Base-by-base conservation (phyloP, 1,284 basidiomycete species). In the Bjerkandera adusta region DNA sequence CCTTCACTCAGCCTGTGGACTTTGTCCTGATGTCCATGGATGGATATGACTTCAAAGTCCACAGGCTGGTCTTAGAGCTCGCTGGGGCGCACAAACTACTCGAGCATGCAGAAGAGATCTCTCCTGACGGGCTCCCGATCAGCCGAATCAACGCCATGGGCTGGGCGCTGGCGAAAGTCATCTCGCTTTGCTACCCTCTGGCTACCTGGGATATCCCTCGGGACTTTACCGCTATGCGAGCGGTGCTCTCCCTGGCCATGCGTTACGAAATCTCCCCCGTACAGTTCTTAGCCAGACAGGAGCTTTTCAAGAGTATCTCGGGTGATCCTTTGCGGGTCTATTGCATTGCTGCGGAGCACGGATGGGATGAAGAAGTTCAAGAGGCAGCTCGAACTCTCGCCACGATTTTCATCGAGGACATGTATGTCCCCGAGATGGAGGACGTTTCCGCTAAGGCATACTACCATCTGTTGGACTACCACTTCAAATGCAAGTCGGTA, bases 391-490 rank as follows among this genome's bases (percentile, higher is more conserved):
- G 36, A 15, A 13, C 25, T 3, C 27, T 52, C 11, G 27, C 39
- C n/a, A 36, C 36, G 20, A 10, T 5, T 12, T n/a, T 22, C 26
- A 22, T 46, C 30, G 47, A 42, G 10, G 35, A 36, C 27, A 24
- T n/a, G n/a, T 45, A 44, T 25, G 35, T 45, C 13, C 40, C 44
- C 12, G 45, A 49, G 34, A 45, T 50, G 47, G 45, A 47, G 39
- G 24, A 34, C 16, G 34, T 26, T 12, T 10, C 30, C 15, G 45
- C 45, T 5, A 22, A 24, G 16, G 30, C 37, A n/a, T 47, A 47
- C 32, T 41, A 27, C 24, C 36, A 36, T 8, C 24, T 47, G 11
- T 25, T 47, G 15, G 43, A 41, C 15, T 45, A 43, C 26, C 41
- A 51, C 34, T 34, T 34, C 34, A 45, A 50, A 33, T 50, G 49